Evolutionary conservation across 208 protist species (phyloP), one percentile per base, ranked within the genome.

Genomic region (Naegleria gruberi): DNA sequence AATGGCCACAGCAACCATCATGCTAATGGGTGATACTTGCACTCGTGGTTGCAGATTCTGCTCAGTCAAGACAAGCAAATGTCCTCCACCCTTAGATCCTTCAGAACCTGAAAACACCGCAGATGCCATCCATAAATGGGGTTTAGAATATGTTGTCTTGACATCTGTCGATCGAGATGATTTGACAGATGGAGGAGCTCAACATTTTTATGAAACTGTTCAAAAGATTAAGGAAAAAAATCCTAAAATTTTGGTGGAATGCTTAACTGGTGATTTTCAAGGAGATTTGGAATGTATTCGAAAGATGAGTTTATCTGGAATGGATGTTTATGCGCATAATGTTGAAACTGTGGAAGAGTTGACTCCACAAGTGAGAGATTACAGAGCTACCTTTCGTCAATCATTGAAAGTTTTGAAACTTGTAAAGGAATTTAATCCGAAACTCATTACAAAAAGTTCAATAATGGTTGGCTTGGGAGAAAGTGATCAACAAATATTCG

Each of bases 301-400:
- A 91, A 91, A 91, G 74, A 94, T 99, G 23, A 97, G 97, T 41
- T 73, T 51, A 7, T 95, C 96, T 55, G 98, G 98, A 7, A 94
- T 99, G 40, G 98, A 98, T 90, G 98, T 99, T 30, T 99, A 98
- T 92, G 98, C 98, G 30, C 98, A 99, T 95, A 99, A 99, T 93
- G 97, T 99, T 90, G 98, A 99, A 94, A 98, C 97, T 85, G 97
- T 99, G 12, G 97, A 98, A 93, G 94, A 95, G 40, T 93, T 97
- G 87, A 96, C 96, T 8, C 93, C 95, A 6, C 94, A 95, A 55
- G 98, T 99, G 46, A 94, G 98, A 17, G 98, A 99, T 92, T 92
- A 96, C 15, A 94, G 98, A 5, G 98, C 98, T 6, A 94, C 96
- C 30, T 99, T 99, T 92, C 77, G 90, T 86, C 98, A 99, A 94